Percentiles rank a stretch among this genome's conserved stretches.
phyloP scores from a whole-genome alignment of 768 basidiomycete species.

The Russula vinacea region DNA sequence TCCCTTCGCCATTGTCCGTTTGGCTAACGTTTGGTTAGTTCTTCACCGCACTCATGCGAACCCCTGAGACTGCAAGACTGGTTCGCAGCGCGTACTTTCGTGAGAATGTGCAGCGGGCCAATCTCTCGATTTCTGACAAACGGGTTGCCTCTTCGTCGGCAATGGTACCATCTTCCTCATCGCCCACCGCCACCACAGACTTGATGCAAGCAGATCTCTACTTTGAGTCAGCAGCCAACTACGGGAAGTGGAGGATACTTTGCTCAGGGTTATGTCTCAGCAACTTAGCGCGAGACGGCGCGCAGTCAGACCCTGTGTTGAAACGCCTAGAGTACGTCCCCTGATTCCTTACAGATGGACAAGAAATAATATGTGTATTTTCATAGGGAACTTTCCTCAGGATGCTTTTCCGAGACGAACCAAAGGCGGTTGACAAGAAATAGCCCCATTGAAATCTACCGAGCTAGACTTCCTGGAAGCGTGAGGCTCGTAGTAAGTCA shows the following conservation, averaged over 20 bases:
- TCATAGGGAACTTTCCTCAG: slow-evolving; percentile 24
- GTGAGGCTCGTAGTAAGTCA: slow-evolving; percentile 21
- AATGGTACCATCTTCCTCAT: neutral
- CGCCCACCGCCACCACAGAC: neutral
- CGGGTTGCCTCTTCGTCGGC: neutral
- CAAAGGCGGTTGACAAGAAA: slow-evolving; percentile 20
- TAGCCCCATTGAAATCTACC: slow-evolving; percentile 26
- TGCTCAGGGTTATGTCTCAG: slow-evolving; percentile 7
- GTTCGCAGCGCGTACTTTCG: slow-evolving; percentile 19
- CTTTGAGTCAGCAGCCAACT: slow-evolving; percentile 7
- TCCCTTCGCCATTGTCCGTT: neutral
- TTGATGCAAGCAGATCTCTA: slow-evolving; percentile 20
- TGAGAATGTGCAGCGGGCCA: slow-evolving; percentile 9
- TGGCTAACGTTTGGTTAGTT: neutral
- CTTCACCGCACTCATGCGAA: neutral
- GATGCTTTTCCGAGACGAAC: slow-evolving; percentile 25
- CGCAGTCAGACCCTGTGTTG: neutral
- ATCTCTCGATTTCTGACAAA: slow-evolving; percentile 2
- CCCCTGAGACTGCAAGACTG: neutral
- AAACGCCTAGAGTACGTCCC: slow-evolving; percentile 15
- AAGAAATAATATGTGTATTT: neutral
- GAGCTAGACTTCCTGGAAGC: slow-evolving; percentile 24
- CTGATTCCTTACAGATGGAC: neutral
- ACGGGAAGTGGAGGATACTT: slow-evolving; percentile 18
- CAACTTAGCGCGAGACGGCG: slow-evolving; percentile 1